A percentile compares a stretch with the other conserved stretches of the same genome.
phyloP scores from a whole-genome alignment of 805 yeast species.

The Cyberlindnera galapagoensis region DNA sequence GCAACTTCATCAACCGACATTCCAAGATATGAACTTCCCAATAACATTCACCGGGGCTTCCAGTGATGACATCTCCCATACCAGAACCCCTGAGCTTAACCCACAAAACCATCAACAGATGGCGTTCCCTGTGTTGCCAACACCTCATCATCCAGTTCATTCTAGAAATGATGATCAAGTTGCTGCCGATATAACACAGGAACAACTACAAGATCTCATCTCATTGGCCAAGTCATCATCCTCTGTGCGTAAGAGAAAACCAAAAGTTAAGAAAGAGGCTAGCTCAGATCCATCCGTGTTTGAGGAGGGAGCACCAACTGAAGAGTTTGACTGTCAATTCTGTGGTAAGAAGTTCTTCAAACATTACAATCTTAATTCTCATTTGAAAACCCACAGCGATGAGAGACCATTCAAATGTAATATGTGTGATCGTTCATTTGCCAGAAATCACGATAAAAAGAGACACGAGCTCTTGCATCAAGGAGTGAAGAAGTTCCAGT shows the following conservation, averaged over 20 bases:
- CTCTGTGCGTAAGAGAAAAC: constrained; percentile 9
- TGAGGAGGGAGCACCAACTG: too few species aligned
- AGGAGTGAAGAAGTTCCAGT: constrained; percentile 63
- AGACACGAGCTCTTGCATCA: constrained; percentile 73
- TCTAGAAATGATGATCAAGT: too few species aligned
- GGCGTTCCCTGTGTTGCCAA: too few species aligned
- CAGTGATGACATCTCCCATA: too few species aligned
- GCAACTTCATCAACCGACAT: too few species aligned
- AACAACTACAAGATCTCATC: constrained; percentile 8
- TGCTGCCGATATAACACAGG: constrained; percentile 4
- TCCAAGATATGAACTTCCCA: too few species aligned
- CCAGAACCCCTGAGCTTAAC: too few species aligned
- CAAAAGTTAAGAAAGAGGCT: constrained; percentile 2
- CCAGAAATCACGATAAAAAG: constrained; percentile 70
- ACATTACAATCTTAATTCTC: constrained; percentile 76
- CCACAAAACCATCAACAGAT: too few species aligned
- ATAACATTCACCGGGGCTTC: too few species aligned
- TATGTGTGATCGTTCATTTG: constrained; percentile 61
- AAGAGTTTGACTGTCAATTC: constrained; percentile 43
- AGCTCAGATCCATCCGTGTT: background rate
- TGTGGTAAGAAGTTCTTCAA: constrained; percentile 74
- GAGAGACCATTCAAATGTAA: constrained; percentile 67
- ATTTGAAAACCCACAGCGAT: constrained; percentile 67
- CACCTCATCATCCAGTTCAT: too few species aligned
- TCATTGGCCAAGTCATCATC: constrained; percentile 7